Evolutionary conservation across 208 protist species (phyloP).

Genomic region (Vickermania ingenoplastis): DNA sequence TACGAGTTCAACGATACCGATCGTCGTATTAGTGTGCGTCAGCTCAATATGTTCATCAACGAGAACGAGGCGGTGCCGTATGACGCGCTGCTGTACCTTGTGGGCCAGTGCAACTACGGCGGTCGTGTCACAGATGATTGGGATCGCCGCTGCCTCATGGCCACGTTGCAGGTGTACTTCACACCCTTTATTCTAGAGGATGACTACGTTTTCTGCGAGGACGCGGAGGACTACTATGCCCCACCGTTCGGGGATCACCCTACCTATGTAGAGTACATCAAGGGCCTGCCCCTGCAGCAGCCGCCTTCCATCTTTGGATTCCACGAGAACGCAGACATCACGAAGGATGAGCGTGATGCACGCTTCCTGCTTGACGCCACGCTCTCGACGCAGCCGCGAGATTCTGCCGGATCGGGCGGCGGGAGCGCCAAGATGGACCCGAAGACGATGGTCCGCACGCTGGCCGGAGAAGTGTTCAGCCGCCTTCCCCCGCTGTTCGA

Average conservation of each 20-base stretch:
- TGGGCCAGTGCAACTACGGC: constrained; percentile 91
- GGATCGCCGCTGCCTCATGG: constrained; percentile 89
- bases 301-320: constrained; percentile 89
- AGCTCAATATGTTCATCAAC: constrained; percentile 94
- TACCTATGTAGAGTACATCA: constrained; percentile 83
- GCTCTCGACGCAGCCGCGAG: constrained; percentile 81
- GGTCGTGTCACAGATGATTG: constrained; percentile 92
- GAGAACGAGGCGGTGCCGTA: constrained; percentile 89
- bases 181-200: constrained; percentile 82
- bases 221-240: constrained; percentile 76
- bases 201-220: constrained; percentile 85
- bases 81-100: constrained; percentile 90
- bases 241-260: constrained; percentile 75
- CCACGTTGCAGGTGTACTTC: constrained; percentile 81
- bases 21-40: constrained; percentile 91
- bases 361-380: constrained; percentile 77
- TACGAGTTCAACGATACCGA: constrained; percentile 98
- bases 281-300: constrained; percentile 69
- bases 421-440: constrained; percentile 51
- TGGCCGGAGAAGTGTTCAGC: constrained; percentile 80
- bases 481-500: constrained; percentile 86
- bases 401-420: constrained; percentile 14
- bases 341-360: constrained; percentile 89
- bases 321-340: constrained; percentile 94
- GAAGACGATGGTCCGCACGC: constrained; percentile 71